Base-by-base conservation (phyloP, 2,329 filamentous ascomycete species). In the Meredithiella fracta region DNA sequence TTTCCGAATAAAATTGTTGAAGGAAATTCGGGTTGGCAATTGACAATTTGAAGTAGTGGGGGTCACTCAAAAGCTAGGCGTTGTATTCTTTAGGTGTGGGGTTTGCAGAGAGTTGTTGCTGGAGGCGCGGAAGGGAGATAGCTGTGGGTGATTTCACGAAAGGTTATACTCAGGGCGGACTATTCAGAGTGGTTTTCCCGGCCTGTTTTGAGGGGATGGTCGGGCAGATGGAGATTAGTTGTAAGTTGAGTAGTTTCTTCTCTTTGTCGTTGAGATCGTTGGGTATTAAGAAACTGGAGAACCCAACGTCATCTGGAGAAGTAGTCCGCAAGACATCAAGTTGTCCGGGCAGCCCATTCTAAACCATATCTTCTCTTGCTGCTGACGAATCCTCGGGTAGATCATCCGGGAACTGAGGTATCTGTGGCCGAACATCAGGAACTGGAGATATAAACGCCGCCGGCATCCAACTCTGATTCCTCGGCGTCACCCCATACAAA, bases 71-170 rank as follows among this genome's bases (percentile, higher is more conserved):
- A 1, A 97, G 74, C 58, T 85, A 73, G 8, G 86, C 85, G 64
- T 97, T 98, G 67, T 97, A 89, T 65, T 96, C 86, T 67, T 98
- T 91, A 0, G 92, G 86, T 0, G 88, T 95, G 71, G 92, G 69
- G 0, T 85, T 89, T 67, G 90, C 68, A 0, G 64, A 60, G 2
- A 60, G 56, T 1, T 40, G 40, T 11, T 31, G 8, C 5, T 29
- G 42, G n/a, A 38, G 34, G 11, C 17, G 57, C 9, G 31, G 14
- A 26, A 23, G 8, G 26, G 26, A 37, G 26, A 31, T 38, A 29
- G 31, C 14, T 7, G 8, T 44, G 2, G 38, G 52, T 1, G 56
- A 26, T 1, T 57, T 54, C 17, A 38, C 9, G 7, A 40, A 37
- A 9, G 29, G 25, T 38, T 37, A 47, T 5, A 25, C n/a, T 25